A percentile compares a stretch with the other conserved stretches of the same genome.
Conservation (phyloP, 73 alveolate genomes). For the Stentor roeselii region DNA sequence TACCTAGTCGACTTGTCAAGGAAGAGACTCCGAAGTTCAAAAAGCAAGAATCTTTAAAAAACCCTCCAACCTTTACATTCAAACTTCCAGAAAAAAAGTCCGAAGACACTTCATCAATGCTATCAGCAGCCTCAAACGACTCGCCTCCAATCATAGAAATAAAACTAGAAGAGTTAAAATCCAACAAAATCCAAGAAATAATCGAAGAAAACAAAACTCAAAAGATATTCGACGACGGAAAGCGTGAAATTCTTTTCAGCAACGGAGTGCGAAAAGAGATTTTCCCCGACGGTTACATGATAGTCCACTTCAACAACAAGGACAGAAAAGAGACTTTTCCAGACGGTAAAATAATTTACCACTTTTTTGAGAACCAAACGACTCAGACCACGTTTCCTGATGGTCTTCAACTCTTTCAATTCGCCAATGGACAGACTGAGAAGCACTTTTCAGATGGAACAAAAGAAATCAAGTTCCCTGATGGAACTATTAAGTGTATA, state of each 20-base stretch:
- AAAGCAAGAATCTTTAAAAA: not conserved
- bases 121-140: not conserved
- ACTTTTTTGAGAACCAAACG: constrained; percentile 92
- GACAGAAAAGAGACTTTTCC: constrained; percentile 88
- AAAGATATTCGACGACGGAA: constrained; percentile 80
- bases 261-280: constrained; percentile 95
- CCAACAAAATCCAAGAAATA: constrained; percentile 19
- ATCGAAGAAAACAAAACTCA: constrained; percentile 38
- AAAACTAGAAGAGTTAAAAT: not conserved
- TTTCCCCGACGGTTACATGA: constrained; percentile 91
- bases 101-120: not conserved
- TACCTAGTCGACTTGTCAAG: not conserved
- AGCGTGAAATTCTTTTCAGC: constrained; percentile 83
- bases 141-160: not conserved
- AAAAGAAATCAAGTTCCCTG: constrained; percentile 88
- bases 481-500: constrained; percentile 83
- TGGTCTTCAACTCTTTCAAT: constrained; percentile 64
- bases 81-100: constrained; percentile 29
- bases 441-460: constrained; percentile 94
- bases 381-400: constrained; percentile 91
- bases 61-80: constrained; percentile 33
- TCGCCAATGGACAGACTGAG: constrained; percentile 90
- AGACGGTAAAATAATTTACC: constrained; percentile 89
- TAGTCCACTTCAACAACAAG: constrained; percentile 87
- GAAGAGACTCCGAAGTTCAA: constrained; percentile 11